Percentiles rank a stretch among this genome's conserved stretches.
phyloP scores from a whole-genome alignment of 31 red algal species.

The Endocladia muricata region DNA sequence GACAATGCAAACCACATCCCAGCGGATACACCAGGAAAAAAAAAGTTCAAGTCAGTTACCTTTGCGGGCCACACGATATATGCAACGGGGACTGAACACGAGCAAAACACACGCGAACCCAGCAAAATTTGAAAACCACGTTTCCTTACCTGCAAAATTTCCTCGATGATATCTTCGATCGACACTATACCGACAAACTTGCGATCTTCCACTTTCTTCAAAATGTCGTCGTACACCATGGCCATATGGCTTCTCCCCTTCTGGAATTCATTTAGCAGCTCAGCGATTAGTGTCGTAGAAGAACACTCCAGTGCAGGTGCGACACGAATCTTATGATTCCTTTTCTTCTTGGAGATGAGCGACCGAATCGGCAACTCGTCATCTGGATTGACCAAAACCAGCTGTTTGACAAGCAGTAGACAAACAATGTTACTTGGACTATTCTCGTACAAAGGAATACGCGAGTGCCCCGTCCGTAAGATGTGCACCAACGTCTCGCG shows the following conservation, averaged over 20 bases:
- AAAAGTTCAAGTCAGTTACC: not conserved
- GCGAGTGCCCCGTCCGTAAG: conserved; percentile 75
- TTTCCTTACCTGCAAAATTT: conserved; percentile 62
- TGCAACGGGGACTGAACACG: not conserved
- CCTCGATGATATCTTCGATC: conserved; percentile 96
- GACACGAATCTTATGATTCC: conserved; percentile 80
- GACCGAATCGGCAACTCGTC: conserved; percentile 79
- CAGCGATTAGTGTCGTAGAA: conserved; percentile 45
- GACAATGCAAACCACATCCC: not conserved
- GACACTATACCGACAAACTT: conserved; percentile 87
- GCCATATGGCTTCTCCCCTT: conserved; percentile 91
- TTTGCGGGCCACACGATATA: not conserved
- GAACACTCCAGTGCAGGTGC: conserved; percentile 75
- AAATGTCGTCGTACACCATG: conserved; percentile 85
- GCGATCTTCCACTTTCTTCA: conserved; percentile 29
- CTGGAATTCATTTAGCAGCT: conserved; percentile 96
- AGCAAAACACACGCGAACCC: not conserved
- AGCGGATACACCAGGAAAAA: too few species aligned
- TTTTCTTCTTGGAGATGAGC: conserved; percentile 78
- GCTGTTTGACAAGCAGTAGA: conserved; percentile 87
- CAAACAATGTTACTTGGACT: conserved; percentile 74
- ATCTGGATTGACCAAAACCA: conserved; percentile 85
- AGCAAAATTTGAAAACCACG: too few species aligned
- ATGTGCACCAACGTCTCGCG: conserved; percentile 64
- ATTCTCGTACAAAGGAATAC: conserved; percentile 85